phyloP scores from a whole-genome alignment of 768 basidiomycete species.

The Myochromella boudieri region DNA sequence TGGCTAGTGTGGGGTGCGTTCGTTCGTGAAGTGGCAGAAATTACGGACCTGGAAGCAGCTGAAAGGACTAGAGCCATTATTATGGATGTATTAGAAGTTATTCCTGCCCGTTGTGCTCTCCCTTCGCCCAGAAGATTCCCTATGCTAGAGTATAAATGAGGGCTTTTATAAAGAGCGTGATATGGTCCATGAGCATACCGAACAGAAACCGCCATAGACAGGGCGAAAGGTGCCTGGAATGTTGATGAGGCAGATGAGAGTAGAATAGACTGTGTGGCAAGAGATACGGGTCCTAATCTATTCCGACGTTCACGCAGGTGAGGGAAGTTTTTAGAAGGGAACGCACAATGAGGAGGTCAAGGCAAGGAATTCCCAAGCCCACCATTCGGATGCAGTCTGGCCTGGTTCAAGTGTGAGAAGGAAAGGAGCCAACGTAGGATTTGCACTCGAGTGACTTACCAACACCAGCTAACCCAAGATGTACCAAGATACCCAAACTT shows the following conservation, averaged over 20 bases:
- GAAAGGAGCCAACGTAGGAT: background rate
- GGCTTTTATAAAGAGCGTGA: constrained; percentile 65
- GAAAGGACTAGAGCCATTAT: constrained; percentile 64
- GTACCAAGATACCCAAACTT: constrained; percentile 63
- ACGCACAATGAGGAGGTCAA: constrained; percentile 48
- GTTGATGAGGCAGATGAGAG: too few species aligned
- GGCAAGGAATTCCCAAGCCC: constrained; percentile 89
- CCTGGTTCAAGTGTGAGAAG: constrained; percentile 29
- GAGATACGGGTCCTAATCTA: constrained; percentile 72
- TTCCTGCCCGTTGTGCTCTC: constrained; percentile 8
- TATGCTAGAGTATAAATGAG: constrained; percentile 43
- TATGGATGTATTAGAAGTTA: constrained; percentile 51
- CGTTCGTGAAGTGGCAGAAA: background rate
- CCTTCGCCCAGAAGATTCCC: constrained; percentile 13
- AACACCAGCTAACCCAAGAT: constrained; percentile 82
- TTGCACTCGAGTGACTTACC: constrained; percentile 37
- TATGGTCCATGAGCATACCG: too few species aligned
- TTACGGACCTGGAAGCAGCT: constrained; percentile 52
- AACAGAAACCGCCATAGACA: too few species aligned
- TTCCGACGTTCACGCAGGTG: background rate
- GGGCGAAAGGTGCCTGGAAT: too few species aligned
- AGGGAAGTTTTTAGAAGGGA: too few species aligned
- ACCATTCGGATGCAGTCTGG: constrained; percentile 91
- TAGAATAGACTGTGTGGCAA: constrained; percentile 88
- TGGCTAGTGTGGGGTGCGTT: background rate